Evolutionary conservation across 306 rosid species (phyloP), one percentile per base, ranked within the genome.

Genomic region (Sicyos baderoa): DNA sequence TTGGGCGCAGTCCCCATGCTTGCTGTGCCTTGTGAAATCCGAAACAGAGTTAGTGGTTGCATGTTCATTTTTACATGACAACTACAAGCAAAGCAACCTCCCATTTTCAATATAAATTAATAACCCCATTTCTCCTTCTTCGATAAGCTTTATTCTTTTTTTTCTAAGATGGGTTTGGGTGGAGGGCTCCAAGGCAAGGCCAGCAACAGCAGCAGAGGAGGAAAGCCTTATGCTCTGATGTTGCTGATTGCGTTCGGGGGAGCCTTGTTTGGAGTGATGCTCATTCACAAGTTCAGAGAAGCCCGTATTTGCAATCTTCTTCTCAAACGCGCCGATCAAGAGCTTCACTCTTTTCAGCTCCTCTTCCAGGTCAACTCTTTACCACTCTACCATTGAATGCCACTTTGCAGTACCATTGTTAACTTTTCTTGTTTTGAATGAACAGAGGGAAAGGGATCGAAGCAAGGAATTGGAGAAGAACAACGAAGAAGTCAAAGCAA

Each of bases 251-350:
- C 86, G 59, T 93, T 90, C 80, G 98, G 88, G 15, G 88, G 84
- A 17, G 97, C 98, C 15, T 68, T 93, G 74, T 76, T 90, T 67
- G 98, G 94, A 3, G 91, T 89, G 9, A 76, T 89, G 95, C 72
- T 88, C 54, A 88, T 93, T 35, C 95, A 89, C 48, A 89, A 85
- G 79, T 83, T 88, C 74, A 88, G 90, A 77, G 98, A 93, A 68
- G 78, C 82, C 60, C 89, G 98, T 57, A 86, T 93, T 74, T 88
- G 79, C 72, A 78, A 72, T 80, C 90, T 88, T 76, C 76, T 93
- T 54, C 54, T 93, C 78, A 74, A 88, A 27, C 86, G 85, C 56
- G 89, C 78, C 77, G 95, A 87, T 48, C 68, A 45, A 0, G 83
- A 88, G 9, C 81, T 93, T 65, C 68, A 79, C 57, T 61, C 94